phyloP scores from a whole-genome alignment of 2,329 filamentous ascomycete genomes.

The Tolypocladium ovalisporum region DNA sequence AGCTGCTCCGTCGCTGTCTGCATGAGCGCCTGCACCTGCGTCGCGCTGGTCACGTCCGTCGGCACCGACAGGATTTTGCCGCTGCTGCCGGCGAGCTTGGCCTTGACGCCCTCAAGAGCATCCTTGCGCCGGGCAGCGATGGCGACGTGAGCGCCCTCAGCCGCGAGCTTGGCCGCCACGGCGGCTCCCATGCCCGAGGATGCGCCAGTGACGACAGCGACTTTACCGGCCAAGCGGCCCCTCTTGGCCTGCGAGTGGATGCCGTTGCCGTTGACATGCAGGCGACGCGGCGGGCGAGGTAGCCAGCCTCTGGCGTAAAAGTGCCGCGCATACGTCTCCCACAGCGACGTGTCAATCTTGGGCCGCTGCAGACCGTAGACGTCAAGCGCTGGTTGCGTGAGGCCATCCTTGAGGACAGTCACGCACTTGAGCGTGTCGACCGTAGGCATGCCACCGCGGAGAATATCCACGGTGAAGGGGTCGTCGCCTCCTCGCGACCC shows the following conservation, averaged over 20 bases:
- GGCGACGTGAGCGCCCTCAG: conserved; percentile 61
- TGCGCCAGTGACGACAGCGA: conserved; percentile 69
- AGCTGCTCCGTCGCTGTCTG: conserved; percentile 47
- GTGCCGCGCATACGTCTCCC: conserved; percentile 69
- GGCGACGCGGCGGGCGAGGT: conserved; percentile 45
- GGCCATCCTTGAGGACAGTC: conserved; percentile 61
- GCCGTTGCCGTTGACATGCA: conserved; percentile 19
- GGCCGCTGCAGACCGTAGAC: conserved; percentile 47
- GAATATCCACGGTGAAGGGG: conserved; percentile 67
- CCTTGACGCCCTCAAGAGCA: conserved; percentile 56
- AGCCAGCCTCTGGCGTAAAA: conserved; percentile 76
- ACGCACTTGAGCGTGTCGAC: conserved; percentile 60
- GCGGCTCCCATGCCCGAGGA: conserved; percentile 73
- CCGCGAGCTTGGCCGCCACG: conserved; percentile 56
- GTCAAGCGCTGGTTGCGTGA: conserved; percentile 49
- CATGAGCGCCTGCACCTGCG: conserved; percentile 57
- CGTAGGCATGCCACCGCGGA: conserved; percentile 70
- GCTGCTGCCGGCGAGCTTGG: conserved; percentile 41
- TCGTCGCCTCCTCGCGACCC: conserved; percentile 57
- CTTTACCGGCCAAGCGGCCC: conserved; percentile 55
- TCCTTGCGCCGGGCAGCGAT: conserved; percentile 61
- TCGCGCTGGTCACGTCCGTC: conserved; percentile 61
- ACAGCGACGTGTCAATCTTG: conserved; percentile 57
- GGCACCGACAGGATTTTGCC: conserved; percentile 57
- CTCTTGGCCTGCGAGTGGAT: conserved; percentile 15